phyloP scores from a whole-genome alignment of 306 rosid species.

The Quercus glauca region DNA sequence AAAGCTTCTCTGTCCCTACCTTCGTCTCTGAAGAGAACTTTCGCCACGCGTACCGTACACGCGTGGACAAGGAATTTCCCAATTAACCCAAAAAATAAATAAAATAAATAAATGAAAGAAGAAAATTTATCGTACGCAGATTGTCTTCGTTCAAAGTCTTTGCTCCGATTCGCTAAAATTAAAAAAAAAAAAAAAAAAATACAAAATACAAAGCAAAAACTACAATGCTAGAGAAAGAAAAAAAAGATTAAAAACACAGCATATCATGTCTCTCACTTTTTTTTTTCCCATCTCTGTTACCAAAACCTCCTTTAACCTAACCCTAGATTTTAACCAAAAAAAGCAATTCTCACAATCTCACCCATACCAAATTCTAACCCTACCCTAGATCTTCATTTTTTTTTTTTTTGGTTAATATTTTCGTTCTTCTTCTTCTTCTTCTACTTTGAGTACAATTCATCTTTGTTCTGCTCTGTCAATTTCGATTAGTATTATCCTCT shows the following conservation, averaged over 20 bases:
- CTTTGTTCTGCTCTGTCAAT: not conserved
- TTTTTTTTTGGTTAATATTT: not conserved
- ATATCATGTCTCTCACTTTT: constrained; percentile 1
- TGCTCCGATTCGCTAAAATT: not conserved
- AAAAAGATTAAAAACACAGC: not conserved
- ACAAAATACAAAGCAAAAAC: not conserved
- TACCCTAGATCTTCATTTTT: constrained; percentile 28
- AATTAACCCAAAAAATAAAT: not conserved
- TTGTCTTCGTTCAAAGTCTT: not conserved
- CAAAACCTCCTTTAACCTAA: constrained; percentile 23
- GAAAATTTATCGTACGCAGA: not conserved
- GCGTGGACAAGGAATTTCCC: constrained; percentile 20
- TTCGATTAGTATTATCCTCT: not conserved
- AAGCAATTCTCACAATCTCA: not conserved
- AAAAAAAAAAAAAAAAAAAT: not conserved
- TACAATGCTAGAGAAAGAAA: constrained; percentile 26
- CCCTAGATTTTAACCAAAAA: constrained; percentile 18
- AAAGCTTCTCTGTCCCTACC: constrained; percentile 10
- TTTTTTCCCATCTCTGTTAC: not conserved
- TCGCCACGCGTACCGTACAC: constrained; percentile 32
- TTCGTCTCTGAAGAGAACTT: not conserved
- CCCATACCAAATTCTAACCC: not conserved
- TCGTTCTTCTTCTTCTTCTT: not conserved
- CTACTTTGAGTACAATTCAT: not conserved
- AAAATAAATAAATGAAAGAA: not conserved